Evolutionary conservation across 306 rosid genomes (phyloP).

Genomic region (Acmispon strigosus): DNA sequence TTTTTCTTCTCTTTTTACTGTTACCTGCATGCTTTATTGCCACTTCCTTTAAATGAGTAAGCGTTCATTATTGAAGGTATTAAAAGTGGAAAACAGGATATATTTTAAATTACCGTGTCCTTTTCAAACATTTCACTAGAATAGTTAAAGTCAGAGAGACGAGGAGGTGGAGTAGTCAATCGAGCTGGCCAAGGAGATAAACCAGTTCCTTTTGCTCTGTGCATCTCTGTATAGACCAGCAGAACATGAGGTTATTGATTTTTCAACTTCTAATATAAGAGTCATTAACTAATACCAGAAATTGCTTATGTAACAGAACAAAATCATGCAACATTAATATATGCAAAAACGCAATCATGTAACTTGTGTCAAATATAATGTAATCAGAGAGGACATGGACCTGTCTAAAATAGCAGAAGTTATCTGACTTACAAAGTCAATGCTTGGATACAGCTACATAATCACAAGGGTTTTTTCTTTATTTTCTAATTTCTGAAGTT

Average conservation of each 20-base stretch:
- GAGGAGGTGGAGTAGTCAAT: conserved; percentile 79
- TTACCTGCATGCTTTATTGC: not conserved
- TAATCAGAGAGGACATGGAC: conserved; percentile 4
- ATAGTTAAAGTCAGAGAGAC: conserved; percentile 82
- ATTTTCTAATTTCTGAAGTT: not conserved
- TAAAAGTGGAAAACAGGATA: not conserved
- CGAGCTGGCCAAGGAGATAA: conserved; percentile 92
- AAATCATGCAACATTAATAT: conserved; percentile 8
- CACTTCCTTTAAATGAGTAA: not conserved
- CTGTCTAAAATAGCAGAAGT: not conserved
- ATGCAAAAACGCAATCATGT: not conserved
- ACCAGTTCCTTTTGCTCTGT: conserved; percentile 64
- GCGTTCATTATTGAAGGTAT: not conserved
- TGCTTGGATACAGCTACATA: not conserved
- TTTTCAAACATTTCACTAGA: conserved; percentile 58
- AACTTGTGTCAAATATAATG: not conserved
- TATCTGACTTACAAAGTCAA: not conserved
- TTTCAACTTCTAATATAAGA: conserved; percentile 13
- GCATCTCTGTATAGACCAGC: conserved; percentile 53
- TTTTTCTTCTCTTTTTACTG: conserved; percentile 7
- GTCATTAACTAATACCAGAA: conserved; percentile 14
- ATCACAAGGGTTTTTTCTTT: not conserved
- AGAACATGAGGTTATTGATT: conserved; percentile 24
- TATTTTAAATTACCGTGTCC: conserved; percentile 54
- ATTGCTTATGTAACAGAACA: not conserved